Evolutionary conservation across 495 filamentous ascomycete species (phyloP).

Genomic region (Pseudoneurospora amorphoporcata): DNA sequence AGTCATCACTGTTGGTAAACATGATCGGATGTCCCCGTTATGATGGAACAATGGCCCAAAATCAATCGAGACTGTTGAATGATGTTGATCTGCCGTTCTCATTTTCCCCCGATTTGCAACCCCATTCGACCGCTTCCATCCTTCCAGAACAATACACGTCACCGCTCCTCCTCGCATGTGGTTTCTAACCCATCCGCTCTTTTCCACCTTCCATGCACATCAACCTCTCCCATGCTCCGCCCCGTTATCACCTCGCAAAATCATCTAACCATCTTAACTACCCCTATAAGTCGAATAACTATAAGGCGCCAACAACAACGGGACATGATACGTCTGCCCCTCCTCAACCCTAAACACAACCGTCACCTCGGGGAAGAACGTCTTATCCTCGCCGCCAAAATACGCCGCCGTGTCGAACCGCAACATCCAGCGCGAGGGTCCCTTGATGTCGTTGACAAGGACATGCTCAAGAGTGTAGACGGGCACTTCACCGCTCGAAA

Average conservation of each 20-base stretch:
- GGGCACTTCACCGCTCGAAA: constrained; percentile 38
- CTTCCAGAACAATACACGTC: neutral
- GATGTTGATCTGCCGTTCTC: neutral
- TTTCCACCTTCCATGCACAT: neutral
- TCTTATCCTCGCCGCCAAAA: constrained; percentile 61
- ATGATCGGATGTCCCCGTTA: neutral
- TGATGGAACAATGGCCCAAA: neutral
- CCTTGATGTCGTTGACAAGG: constrained; percentile 16
- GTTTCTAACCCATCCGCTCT: neutral
- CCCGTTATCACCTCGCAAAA: neutral
- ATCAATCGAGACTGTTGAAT: neutral
- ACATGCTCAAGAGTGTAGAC: constrained; percentile 41
- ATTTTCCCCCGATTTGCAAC: neutral
- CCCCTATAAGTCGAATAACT: constrained; percentile 93
- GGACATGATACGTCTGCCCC: constrained; percentile 83
- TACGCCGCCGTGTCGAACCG: constrained; percentile 69
- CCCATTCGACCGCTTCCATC: neutral
- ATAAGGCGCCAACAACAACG: constrained; percentile 78
- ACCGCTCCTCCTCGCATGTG: neutral
- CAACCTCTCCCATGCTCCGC: too few relatives aligned
- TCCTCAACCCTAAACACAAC: constrained; percentile 69
- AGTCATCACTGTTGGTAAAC: neutral
- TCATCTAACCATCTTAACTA: constrained; percentile 27
- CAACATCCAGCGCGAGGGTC: constrained; percentile 50
- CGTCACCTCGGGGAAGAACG: constrained; percentile 88